Base-by-base conservation (phyloP, 208 protist genomes). In the Angomonas deanei region DNA sequence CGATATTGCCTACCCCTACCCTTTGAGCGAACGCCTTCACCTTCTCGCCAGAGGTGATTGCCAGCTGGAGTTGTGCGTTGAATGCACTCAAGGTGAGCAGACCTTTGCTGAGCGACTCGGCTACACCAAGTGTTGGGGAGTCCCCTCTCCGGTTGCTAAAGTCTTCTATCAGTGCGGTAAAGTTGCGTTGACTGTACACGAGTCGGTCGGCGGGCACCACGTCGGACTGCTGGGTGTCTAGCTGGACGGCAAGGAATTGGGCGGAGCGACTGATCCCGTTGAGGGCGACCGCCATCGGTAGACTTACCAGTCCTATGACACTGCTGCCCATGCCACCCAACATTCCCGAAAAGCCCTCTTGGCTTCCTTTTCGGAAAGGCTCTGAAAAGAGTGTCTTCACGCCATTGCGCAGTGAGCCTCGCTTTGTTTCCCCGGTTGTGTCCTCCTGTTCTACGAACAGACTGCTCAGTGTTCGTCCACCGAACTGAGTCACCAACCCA, bases 1-100 rank as follows among this genome's bases (percentile, higher is more conserved):
- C 84, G 23, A 78, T 70, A 62, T 81, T 88, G 60, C 76, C 70
- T 34, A 74, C 48, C 10, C 88, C 88, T 10, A 80, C 71, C 2
- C 21, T 48, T 13, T 56, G 34, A 23, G 52, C 36, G 27, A 88
- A 63, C n/a, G 80, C 52, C 42, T n/a, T 4, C 42, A 50, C 42
- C 19, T 8, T 50, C 42, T 50, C 36, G 8, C 36, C n/a, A n/a
- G n/a, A n/a, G n/a, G n/a, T n/a, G n/a, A n/a, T n/a, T n/a, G n/a
- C n/a, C n/a, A n/a, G n/a, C n/a, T n/a, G n/a, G n/a, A n/a, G n/a
- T n/a, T n/a, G n/a, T n/a, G 8, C 17, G 17, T 50, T 19, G 19
- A 65, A 48, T 3, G 21, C 50, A 33, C 23, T 8, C n/a, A 33
- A 30, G 13, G 50, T 30, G 50, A 19, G 23, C 27, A 36, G 5